Conservation (phyloP, 768 basidiomycete species). For the Rickenella mellea region DNA sequence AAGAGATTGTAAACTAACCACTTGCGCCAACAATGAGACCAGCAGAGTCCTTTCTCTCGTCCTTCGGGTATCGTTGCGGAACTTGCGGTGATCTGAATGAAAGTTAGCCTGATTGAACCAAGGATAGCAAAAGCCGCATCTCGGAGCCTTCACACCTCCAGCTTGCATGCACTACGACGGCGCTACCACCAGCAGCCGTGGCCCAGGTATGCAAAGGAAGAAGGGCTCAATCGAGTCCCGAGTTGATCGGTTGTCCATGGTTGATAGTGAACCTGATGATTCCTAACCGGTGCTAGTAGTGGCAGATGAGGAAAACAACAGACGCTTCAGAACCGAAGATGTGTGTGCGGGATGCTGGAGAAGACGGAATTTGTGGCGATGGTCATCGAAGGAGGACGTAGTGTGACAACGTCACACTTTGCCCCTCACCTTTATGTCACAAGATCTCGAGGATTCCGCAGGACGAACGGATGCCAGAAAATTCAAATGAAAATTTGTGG, state of each 20-base stretch:
- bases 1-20: too few relatives aligned
- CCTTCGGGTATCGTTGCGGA: slow-evolving; percentile 73
- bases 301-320: slow-evolving; percentile 65
- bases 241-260: slow-evolving; percentile 93
- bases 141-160: slow-evolving; percentile 93
- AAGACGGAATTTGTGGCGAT: too few relatives aligned
- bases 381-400: too few relatives aligned
- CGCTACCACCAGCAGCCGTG: slow-evolving; percentile 84
- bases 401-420: too few relatives aligned
- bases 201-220: slow-evolving; percentile 88
- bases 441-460: too few relatives aligned
- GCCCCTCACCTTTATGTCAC: too few relatives aligned
- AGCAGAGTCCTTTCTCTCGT: too few relatives aligned
- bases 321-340: too few relatives aligned
- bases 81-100: slow-evolving; percentile 59
- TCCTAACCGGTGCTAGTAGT: slow-evolving; percentile 79
- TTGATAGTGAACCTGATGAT: slow-evolving; percentile 87
- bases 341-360: too few relatives aligned
- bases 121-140: slow-evolving; percentile 36
- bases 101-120: too few relatives aligned
- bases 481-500: too few relatives aligned
- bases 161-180: slow-evolving; percentile 83
- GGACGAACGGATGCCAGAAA: too few relatives aligned
- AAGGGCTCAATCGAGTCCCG: slow-evolving; percentile 91
- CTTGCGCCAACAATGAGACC: not conserved